Base-by-base conservation (phyloP, 169 alveolate genomes). In the Cryptosporidium parvum region DNA sequence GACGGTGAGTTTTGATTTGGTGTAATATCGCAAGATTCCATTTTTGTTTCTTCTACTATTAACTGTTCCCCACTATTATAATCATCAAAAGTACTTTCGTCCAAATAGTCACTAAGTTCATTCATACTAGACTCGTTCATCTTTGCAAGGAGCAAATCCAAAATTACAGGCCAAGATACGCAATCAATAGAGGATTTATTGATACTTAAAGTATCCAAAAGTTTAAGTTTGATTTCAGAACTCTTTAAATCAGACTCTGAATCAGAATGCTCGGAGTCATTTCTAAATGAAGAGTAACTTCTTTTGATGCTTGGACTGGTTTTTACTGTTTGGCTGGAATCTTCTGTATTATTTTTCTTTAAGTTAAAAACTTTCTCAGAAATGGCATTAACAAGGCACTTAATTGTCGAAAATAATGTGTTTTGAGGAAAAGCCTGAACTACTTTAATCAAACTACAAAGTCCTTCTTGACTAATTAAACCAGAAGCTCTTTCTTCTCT, bases 111-210 rank as follows among this genome's bases (percentile, higher is more conserved):
- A 4, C 31, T 12, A 7, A 65, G 21, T 3, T 65, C 72, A 37
- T 39, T 59, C 23, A 18, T 53, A 23, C 29, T 48, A 12, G 86
- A 52, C 6, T 73, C 70, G 23, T 31, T 53, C 68, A 39, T 31
- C 39, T 39, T 53, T 33, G 52, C 31, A 65, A 37, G 86, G 52
- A 73, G 29, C 16, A 16, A 39, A 9, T 59, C 86, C 9, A 73
- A 21, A 23, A 59, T 37, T 8, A 73, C 37, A 8, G 89, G 89
- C 89, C 89, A 80, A 37, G 89, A 45, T 2, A 14, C 37, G 18
- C 37, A 14, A 70, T 70, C 84, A n/a, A 37, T 23, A 33, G 23
- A 37, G 7, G 26, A 31, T 29, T n/a, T 23, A 4, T 65, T 33
- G 42, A 44, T 26, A 26, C 21, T 45, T 6, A 73, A 58, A 1